Evolutionary conservation across 768 basidiomycete species (phyloP), one percentile per base, ranked within the genome.

Genomic region (Pulveroboletus sp.): DNA sequence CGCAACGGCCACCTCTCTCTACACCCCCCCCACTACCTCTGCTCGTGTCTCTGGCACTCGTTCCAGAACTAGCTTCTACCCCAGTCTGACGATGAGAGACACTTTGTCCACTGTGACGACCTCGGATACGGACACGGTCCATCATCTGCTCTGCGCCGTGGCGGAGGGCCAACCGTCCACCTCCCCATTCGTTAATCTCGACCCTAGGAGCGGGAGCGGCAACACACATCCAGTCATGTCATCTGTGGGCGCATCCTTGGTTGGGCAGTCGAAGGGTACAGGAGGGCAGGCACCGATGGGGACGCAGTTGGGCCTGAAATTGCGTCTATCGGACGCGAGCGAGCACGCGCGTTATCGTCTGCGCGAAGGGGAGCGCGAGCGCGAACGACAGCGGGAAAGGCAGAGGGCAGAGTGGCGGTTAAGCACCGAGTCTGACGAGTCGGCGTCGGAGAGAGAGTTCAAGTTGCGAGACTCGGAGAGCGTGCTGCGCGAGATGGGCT

Each of bases 321-420:
- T 62, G 21, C 61, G 61, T 31, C 35, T 61, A 31, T 62, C 61
- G 39, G 59, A 63, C 30, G 62, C 62, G 24, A 61, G 59, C 45
- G 59, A 64, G 39, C 59, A 58, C 27, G 59, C 53, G 6, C 50
- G 27, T 1, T 64, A 58, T 38, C 53, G 61, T 3, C 17, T 39
- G 17, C 62, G 62, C 24, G 61, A 62, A 53, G 54, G n/a, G 26
- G 57, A 62, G 15, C 57, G 61, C 8, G 43, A 60, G 8, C 61
- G 41, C 6, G 27, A 52, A 15, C 51, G 53, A 18, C 47, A 39
- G 21, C 15, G 27, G 1, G 14, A 37, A 10, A 32, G 21, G 8
- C 43, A 14, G 15, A 9, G 31, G 21, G 36, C 3, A 13, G 43
- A 17, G 32, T 8, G 47, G 2, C 51, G 39, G 33, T n/a, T 36